Base-by-base conservation (phyloP, 2,329 filamentous ascomycete genomes). In the Mollisiaceae sp. region DNA sequence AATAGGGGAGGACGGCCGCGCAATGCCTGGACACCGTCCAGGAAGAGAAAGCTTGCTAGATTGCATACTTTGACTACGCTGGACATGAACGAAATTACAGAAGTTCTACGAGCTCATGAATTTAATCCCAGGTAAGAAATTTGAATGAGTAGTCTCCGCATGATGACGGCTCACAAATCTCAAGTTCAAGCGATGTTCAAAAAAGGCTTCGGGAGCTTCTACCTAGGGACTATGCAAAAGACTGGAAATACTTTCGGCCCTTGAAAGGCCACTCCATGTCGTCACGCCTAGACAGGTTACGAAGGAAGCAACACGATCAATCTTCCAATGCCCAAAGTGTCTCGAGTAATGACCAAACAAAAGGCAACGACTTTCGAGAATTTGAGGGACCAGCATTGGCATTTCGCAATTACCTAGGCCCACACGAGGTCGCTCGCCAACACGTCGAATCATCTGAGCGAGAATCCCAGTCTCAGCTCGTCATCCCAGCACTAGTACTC, bases 1-100 rank as follows among this genome's bases (percentile, higher is more conserved):
- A 66, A 52, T 18, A 52, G 45, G 43, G 36, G 47, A 14, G 60
- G 47, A 3, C 47, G 60, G 32, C 60, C 60, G 15, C n/a, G 50
- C 22, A 56, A 56, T 43, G 36, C 20, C 2, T 62, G 36, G 50
- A 54, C 36, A 20, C 27, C 50, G n/a, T 45, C 36, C 9, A 4
- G 50, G 1, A 18, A 27, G 20, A 27, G 50, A 4, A 56, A 45
- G 14, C 47, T 62, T 8, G 38, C 24, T 8, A 35, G 60, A 4
- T 12, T 59, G 9, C 36, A 59, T 20, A 47, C 39, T 1, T 20
- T 59, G 22, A 59, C 57, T 9, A 47, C 27, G 11, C 41, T 59
- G 12, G 43, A 47, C 5, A 59, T n/a, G 15, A 11, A 45, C 20
- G 39, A 59, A n/a, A 27, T 54, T 32, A 11, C 11, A 18, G 5